Evolutionary conservation across 2,329 filamentous ascomycete genomes (phyloP), one percentile per base, ranked within the genome.

Genomic region (Phialophora tarda): DNA sequence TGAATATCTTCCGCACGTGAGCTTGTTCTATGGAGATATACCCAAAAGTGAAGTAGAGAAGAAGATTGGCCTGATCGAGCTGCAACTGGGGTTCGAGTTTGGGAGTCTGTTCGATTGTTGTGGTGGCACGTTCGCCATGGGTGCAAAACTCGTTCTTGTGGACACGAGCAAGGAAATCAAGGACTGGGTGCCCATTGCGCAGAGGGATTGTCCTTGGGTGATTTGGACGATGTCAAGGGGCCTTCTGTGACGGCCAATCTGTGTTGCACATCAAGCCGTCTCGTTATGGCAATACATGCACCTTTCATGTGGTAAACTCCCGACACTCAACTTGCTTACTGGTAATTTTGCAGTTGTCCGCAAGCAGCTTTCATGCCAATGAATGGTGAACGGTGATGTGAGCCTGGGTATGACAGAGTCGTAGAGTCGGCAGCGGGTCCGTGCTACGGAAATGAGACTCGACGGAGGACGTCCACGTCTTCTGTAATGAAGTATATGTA

Each of bases 21-120:
- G 68, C 38, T 38, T 70, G 56, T 63, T 70, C 55, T 70, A 70
- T 44, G 68, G 65, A 56, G 68, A 70, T 34, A 51, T 70, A 2
- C 56, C 62, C 24, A 34, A 53, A n/a, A 48, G 17, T 7, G 65
- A 70, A n/a, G 66, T 66, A 2, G 28, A 68, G 63, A 68, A 68
- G 59, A 68, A 68, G 28, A 56, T 70, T 32, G 38, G 55, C 8
- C n/a, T 68, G 23, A 64, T 70, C 21, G 68, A 70, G 58, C 21
- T 68, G 63, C 68, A 70, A 56, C 24, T 70, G 14, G 68, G 65
- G 10, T 70, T 61, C 12, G 66, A 65, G 32, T 50, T 70, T 24
- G 68, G 68, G 11, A 67, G 65, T 66, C 34, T 70, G 21, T 70
- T 70, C 55, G 68, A 65, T 44, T 70, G 68, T 41, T 70, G 68